phyloP scores from a whole-genome alignment of 108 stramenopile genomes.

The Cyclostephanos invisitatus region DNA sequence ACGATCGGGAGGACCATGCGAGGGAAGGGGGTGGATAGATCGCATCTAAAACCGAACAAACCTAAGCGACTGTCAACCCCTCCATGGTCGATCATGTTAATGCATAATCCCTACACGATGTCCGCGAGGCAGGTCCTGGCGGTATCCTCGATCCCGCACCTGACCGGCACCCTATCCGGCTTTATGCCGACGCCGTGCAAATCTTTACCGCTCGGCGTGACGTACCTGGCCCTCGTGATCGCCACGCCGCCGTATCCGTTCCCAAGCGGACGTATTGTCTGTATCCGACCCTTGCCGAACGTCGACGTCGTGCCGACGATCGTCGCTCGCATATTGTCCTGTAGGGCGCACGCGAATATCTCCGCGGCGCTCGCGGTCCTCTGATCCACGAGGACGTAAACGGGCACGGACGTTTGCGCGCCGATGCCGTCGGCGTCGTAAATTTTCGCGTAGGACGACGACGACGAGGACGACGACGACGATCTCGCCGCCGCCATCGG shows the following conservation, averaged over 20 bases:
- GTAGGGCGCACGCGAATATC: conserved; percentile 77
- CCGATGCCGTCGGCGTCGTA: conserved; percentile 63
- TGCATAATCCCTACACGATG: conserved; percentile 24
- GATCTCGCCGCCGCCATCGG: background rate
- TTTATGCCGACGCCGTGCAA: conserved; percentile 78
- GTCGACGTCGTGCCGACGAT: conserved; percentile 62
- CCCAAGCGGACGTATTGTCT: conserved; percentile 71
- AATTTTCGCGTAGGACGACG: conserved; percentile 14
- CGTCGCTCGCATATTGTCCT: conserved; percentile 75
- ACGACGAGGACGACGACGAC: background rate
- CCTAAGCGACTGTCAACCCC: no score
- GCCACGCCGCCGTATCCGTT: conserved; percentile 77
- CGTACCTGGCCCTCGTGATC: conserved; percentile 81
- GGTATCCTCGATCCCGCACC: conserved; percentile 13
- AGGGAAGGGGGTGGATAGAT: no score
- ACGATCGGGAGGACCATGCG: no score
- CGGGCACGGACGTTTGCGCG: conserved; percentile 37
- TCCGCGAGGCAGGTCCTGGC: conserved; percentile 17
- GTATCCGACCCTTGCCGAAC: conserved; percentile 88
- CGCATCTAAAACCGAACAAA: no score
- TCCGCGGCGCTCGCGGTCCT: conserved; percentile 66
- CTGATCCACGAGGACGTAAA: conserved; percentile 56
- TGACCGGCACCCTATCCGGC: conserved; percentile 38
- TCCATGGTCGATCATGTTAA: no score
- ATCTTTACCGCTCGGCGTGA: conserved; percentile 73